Percentiles rank a stretch among this genome's conserved stretches.
These are phyloP conservation scores for Phytophthora megakarya DNA, from an alignment of 352 stramenopile genomes.

Conservation along the genomic window DNA sequence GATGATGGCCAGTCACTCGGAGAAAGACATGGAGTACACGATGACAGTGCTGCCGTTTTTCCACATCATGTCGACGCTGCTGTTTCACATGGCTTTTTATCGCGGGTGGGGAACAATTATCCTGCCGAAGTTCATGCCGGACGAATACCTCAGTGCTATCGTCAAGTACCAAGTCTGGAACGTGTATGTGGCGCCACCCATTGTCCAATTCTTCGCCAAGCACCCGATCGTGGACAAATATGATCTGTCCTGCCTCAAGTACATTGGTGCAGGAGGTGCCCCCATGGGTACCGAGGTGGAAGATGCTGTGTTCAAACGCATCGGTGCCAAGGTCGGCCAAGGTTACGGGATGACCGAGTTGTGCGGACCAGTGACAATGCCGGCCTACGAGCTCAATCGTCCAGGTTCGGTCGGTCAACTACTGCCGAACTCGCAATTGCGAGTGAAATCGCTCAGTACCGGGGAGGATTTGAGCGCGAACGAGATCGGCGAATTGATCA, in stretches of 20 bases:
- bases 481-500: slow-evolving; percentile 69
- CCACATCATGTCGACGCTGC: slow-evolving; percentile 89
- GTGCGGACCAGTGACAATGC: slow-evolving; percentile 55
- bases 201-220: slow-evolving; percentile 81
- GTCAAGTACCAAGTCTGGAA: slow-evolving; percentile 62
- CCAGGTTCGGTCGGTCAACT: slow-evolving; percentile 40
- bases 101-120: slow-evolving; percentile 75
- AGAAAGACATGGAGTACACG: slow-evolving; percentile 41
- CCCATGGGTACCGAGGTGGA: slow-evolving; percentile 82
- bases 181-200: slow-evolving; percentile 80
- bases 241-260: slow-evolving; percentile 76
- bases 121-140: slow-evolving; percentile 86
- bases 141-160: slow-evolving; percentile 82
- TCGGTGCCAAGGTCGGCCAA: slow-evolving; percentile 57
- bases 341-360: slow-evolving; percentile 71
- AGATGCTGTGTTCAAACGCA: slow-evolving; percentile 54
- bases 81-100: slow-evolving; percentile 74
- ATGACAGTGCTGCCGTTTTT: slow-evolving; percentile 89
- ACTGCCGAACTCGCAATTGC: slow-evolving; percentile 44
- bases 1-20: slow-evolving; percentile 52
- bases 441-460: slow-evolving; percentile 42
- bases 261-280: slow-evolving; percentile 79
- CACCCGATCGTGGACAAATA: slow-evolving; percentile 90
- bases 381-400: slow-evolving; percentile 32
- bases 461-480: slow-evolving; percentile 35